Base-by-base conservation (phyloP, 2,329 filamentous ascomycete genomes). In the Fusarium nodosum region DNA sequence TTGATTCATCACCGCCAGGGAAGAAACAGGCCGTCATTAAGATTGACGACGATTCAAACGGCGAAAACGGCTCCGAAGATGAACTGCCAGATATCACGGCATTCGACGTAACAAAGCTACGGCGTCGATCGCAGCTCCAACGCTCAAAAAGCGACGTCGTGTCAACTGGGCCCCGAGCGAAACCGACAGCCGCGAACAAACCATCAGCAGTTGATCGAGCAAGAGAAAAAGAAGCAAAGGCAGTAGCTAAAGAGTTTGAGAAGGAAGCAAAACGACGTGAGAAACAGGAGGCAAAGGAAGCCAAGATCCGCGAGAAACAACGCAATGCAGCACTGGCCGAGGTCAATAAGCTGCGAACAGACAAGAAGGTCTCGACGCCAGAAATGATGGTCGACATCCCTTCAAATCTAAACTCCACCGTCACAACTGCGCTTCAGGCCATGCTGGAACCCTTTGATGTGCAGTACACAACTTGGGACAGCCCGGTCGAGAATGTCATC, bases 371-470 rank as follows among this genome's bases (percentile, higher is more conserved):
- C 1, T 91, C 91, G 0, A 87, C 89, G 0, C 86, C 86, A 0
- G 92, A 96, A 77, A 95, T 96, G 92, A 90, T 95, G 52, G 84
- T 93, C 3, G 87, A 93, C 71, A 81, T 95, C 26, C 86, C 92
- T 0, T 78, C 80, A 0, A 85, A 84, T 3, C 79, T 95, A 2
- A 79, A 85, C 24, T 77, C 83, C 0, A 81, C 78, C 1, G 75
- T 85, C 26, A 81, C 76, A 26, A 77, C 82, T 2, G 85, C 86
- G 47, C 77, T 86, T 7, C 79, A 84, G 56, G 77, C 81, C 1
- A 79, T 90, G n/a, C 80, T 91, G 1, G 75, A 79, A 3, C 81
- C 84, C 3, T 73, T 89, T 4, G 79, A 83, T 16, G 85, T 88
- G 12, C 77, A 86, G 52, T 78, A 81, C 60, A 74, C 78, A 28